Conservation (phyloP, 176 grass and related monocot genomes). For the Hsuehochloa calcarea region DNA sequence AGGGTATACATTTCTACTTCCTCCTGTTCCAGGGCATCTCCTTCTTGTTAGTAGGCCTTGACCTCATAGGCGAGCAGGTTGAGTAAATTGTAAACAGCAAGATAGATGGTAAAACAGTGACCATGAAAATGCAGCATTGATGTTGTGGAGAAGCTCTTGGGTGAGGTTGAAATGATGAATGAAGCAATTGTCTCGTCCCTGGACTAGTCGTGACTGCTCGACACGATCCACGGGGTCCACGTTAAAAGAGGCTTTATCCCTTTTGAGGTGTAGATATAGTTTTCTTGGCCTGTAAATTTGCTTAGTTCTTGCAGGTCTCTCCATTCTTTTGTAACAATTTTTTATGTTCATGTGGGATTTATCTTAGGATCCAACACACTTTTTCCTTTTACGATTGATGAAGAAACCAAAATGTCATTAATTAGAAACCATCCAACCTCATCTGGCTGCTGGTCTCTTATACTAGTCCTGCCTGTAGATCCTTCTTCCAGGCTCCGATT, state of each 20-base stretch:
- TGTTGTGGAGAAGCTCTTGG: constrained; percentile 26
- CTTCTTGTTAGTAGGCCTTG: constrained; percentile 92
- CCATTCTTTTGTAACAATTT: constrained; percentile 63
- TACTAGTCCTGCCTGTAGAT: background rate
- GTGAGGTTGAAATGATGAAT: constrained; percentile 19
- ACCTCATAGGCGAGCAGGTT: constrained; percentile 97
- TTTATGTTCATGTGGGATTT: constrained; percentile 38
- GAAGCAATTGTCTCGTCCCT: background rate
- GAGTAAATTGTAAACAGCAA: constrained; percentile 50
- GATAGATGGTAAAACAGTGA: constrained; percentile 29
- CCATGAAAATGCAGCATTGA: background rate
- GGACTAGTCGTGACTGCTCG: constrained; percentile 7
- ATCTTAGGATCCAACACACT: constrained; percentile 16
- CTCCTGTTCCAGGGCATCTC: constrained; percentile 96
- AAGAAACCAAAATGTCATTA: background rate
- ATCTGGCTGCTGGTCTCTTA: background rate
- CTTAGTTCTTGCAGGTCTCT: constrained; percentile 25
- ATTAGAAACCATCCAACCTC: background rate
- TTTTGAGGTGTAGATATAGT: constrained; percentile 45
- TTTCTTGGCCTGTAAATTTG: constrained; percentile 26
- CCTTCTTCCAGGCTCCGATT: background rate
- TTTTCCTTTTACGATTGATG: constrained; percentile 9
- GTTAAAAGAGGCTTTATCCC: background rate
- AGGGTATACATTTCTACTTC: constrained; percentile 99
- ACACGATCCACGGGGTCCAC: constrained; percentile 11